Evolutionary conservation across 208 protist genomes (phyloP), one percentile per base, ranked within the genome.

Genomic region (Leishmania mexicana): DNA sequence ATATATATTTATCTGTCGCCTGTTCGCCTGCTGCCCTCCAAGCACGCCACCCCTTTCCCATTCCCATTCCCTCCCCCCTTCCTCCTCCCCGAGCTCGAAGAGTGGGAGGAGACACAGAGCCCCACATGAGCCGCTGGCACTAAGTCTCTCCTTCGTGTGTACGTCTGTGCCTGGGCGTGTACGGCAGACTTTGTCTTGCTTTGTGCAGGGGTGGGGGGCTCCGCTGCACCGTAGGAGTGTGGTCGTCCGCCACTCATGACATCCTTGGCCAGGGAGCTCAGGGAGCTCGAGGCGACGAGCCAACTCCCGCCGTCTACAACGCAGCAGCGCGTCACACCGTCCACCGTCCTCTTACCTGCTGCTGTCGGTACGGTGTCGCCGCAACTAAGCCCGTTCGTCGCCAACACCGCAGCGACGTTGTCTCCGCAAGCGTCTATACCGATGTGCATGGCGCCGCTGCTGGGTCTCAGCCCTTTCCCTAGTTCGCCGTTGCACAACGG

Each of bases 221-320:
- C 10, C 74, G 77, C 31, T 31, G 21, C 58, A 42, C n/a, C 35
- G 13, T 3, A 24, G 38, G 54, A 10, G 53, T 21, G 45, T 54
- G 13, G 3, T 6, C 45, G 3, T 35, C 45, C 28, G 7, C 54
- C 49, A 51, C 21, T 31, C 45, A 83, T 83, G 75, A 70, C 17
- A 49, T 75, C 68, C 15, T 35, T 81, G 7, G 60, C 64, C 49
- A 62, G 67, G 31, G 76, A 79, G 40, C 80, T 83, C 53, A 71
- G 58, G 51, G 70, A 79, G n/a, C 81, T 84, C 40, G 84, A 87
- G 76, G 81, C 84, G 49, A 87, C 79, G 2, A 80, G 84, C 57
- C 84, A 87, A 77, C 84, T 87, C 28, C 84, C 84, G 8, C 84
- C 84, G 10, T 83, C 84, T 6, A 84, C 77, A 6, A 76, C 71